Evolutionary conservation across 1,284 basidiomycete genomes (phyloP).

Genomic region (Cutaneotrichosporon sp.): DNA sequence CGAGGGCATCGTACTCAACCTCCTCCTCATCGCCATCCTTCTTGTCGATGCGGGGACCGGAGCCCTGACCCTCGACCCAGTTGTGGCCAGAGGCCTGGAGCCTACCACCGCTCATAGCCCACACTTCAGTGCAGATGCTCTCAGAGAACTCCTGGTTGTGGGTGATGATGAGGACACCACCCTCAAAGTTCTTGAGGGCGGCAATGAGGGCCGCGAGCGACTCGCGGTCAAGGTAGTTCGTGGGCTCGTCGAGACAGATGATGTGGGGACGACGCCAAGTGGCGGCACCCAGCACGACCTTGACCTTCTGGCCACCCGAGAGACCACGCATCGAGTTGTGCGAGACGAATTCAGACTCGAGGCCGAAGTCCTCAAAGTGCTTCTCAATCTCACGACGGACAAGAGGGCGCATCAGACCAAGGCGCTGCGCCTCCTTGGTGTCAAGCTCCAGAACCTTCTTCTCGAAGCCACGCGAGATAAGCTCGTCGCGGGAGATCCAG

Average conservation of each 20-base stretch:
- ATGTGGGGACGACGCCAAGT: conserved; percentile 98
- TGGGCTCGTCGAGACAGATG: conserved; percentile 93
- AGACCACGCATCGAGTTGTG: conserved; percentile 97
- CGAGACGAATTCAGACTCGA: conserved; percentile 82
- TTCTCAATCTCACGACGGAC: conserved; percentile 97
- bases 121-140: conserved; percentile 64
- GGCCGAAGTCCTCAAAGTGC: conserved; percentile 85
- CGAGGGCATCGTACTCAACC: conserved; percentile 86
- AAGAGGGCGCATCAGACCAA: conserved; percentile 90
- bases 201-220: conserved; percentile 94
- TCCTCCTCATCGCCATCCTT: conserved; percentile 81
- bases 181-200: conserved; percentile 92
- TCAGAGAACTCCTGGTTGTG: conserved; percentile 98
- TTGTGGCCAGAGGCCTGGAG: conserved; percentile 94
- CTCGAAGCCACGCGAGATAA: conserved; percentile 95
- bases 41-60: conserved; percentile 84
- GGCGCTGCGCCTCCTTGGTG: conserved; percentile 92
- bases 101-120: conserved; percentile 82
- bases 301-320: conserved; percentile 99
- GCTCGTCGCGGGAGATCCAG: conserved; percentile 92
- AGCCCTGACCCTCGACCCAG: conserved; percentile 96
- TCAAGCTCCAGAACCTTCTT: conserved; percentile 98
- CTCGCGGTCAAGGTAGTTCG: conserved; percentile 95
- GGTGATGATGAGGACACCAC: conserved; percentile 93
- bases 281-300: conserved; percentile 97